These are phyloP conservation scores for Knoxia roxburghii DNA, from an alignment of 257 asterid species.

Conservation along the genomic window DNA sequence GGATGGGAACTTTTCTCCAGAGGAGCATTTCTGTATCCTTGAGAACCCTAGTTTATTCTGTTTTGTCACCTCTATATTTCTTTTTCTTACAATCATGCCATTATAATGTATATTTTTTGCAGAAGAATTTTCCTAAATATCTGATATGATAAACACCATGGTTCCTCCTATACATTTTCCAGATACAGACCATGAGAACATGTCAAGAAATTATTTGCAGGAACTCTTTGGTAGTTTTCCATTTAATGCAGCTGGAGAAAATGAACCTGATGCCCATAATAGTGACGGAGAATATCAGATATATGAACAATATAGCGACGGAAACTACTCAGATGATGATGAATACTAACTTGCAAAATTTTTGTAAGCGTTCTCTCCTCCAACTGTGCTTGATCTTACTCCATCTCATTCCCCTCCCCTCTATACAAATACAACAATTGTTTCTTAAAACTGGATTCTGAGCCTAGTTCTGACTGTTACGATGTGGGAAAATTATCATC, in stretches of 20 bases:
- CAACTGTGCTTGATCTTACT: not conserved
- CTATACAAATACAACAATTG: not conserved
- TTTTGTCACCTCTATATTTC: not conserved
- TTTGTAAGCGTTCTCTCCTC: not conserved
- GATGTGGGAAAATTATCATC: too few relatives aligned
- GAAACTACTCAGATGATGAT: constrained; percentile 48
- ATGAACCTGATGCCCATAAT: constrained; percentile 34
- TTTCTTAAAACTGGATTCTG: not conserved
- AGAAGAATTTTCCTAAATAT: not conserved
- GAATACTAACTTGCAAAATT: constrained; percentile 25
- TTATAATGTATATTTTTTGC: not conserved
- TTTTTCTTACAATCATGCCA: not conserved
- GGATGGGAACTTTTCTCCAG: constrained; percentile 34
- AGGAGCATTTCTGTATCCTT: constrained; percentile 65
- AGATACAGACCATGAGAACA: constrained; percentile 56
- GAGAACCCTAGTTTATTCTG: constrained; percentile 7
- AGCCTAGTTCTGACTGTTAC: too few relatives aligned
- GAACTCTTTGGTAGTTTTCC: constrained; percentile 86
- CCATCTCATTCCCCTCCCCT: not conserved
- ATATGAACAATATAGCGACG: constrained; percentile 63
- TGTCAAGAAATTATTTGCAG: constrained; percentile 70
- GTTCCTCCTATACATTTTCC: constrained; percentile 36
- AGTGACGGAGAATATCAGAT: constrained; percentile 64
- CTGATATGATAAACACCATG: not conserved
- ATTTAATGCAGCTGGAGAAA: constrained; percentile 32